Evolutionary conservation across 2,329 filamentous ascomycete species (phyloP).

Genomic region (Neospermospora avenae): DNA sequence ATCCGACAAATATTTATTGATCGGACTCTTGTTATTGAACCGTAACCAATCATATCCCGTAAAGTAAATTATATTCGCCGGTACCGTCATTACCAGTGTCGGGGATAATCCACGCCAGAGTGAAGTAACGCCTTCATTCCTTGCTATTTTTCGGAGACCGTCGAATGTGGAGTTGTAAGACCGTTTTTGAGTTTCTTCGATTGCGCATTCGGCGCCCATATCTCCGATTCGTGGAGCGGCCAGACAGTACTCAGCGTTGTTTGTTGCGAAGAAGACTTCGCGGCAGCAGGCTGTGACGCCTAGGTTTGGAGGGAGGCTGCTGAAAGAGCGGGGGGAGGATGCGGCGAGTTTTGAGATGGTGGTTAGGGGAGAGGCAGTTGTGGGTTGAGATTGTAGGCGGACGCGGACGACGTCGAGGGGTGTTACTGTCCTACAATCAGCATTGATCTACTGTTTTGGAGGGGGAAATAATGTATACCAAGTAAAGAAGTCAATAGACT

Average conservation of each 20-base stretch:
- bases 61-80: slow-evolving; percentile 97
- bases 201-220: slow-evolving; percentile 65
- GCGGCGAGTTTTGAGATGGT: slow-evolving; percentile 53
- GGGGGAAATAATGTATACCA: slow-evolving; percentile 59
- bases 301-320: slow-evolving; percentile 73
- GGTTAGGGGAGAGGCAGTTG: slow-evolving; percentile 45
- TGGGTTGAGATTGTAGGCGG: slow-evolving; percentile 80
- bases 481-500: slow-evolving; percentile 87
- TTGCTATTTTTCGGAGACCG: slow-evolving; percentile 88
- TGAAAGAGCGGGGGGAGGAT: slow-evolving; percentile 51
- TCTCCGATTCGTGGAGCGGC: slow-evolving; percentile 32
- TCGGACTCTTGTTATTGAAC: slow-evolving; percentile 67
- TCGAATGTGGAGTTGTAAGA: slow-evolving; percentile 91
- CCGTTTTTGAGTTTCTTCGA: slow-evolving; percentile 79
- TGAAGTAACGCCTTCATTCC: slow-evolving; percentile 82
- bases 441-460: too few relatives aligned
- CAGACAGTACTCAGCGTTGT: slow-evolving; percentile 62
- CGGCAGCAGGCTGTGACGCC: slow-evolving; percentile 94
- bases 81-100: slow-evolving; percentile 89
- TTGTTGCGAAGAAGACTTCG: slow-evolving; percentile 94
- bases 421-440: too few relatives aligned
- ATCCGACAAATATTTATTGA: slow-evolving; percentile 61
- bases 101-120: slow-evolving; percentile 94
- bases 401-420: slow-evolving; percentile 96
- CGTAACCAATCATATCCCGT: slow-evolving; percentile 96